These are phyloP conservation scores for Reutealis trisperma DNA, from an alignment of 345 rosid species.

Conservation along the genomic window DNA sequence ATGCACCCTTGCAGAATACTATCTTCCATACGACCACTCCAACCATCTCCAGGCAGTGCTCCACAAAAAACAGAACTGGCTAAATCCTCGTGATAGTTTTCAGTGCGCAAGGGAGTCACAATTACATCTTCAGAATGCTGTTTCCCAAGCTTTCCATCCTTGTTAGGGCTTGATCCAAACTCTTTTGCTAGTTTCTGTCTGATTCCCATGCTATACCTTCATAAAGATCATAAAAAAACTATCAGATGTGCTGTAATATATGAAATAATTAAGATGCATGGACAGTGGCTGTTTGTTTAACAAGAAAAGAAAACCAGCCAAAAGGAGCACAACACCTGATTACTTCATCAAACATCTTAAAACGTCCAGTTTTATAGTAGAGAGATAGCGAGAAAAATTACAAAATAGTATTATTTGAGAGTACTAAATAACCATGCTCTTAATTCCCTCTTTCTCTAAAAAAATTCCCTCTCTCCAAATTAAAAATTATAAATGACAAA, in stretches of 20 bases:
- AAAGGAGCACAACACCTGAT: not conserved
- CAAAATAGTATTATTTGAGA: no score
- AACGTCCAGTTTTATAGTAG: no score
- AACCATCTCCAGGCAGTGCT: constrained; percentile 97
- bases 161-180: constrained; percentile 93
- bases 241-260: constrained; percentile 4
- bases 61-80: constrained; percentile 90
- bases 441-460: no score
- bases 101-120: constrained; percentile 68
- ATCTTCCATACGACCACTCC: constrained; percentile 99
- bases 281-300: not conserved
- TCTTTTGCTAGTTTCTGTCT: constrained; percentile 87
- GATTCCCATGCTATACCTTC: constrained; percentile 98
- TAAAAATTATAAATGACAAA: no score
- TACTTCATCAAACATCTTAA: not conserved
- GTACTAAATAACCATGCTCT: no score
- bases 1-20: constrained; percentile 95
- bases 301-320: constrained; percentile 10
- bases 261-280: constrained; percentile 1
- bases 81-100: constrained; percentile 63
- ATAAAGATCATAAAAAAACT: constrained; percentile 15
- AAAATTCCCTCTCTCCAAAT: no score
- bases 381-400: not conserved
- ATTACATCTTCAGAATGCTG: constrained; percentile 76
- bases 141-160: constrained; percentile 88